Evolutionary conservation across 257 asterid species (phyloP), one percentile per base, ranked within the genome.

Genomic region (Anisodus acutangulus): DNA sequence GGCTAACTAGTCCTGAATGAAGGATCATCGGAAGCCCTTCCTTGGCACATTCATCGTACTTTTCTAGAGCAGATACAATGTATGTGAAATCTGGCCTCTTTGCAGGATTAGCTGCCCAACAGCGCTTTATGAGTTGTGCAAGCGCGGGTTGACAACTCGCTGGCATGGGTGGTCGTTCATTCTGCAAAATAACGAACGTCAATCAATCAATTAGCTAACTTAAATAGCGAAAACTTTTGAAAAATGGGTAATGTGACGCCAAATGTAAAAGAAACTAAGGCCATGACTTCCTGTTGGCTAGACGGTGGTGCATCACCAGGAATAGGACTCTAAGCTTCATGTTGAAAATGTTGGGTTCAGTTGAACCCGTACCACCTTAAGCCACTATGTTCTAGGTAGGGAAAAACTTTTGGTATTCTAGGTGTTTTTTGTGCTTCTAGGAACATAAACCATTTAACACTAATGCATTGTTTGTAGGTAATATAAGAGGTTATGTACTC

Each of bases 111-210:
- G 91, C 94, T 0, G 94, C 90, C 98, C 98, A 95, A 39, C 99
- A 97, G 1, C 95, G 90, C 92, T 95, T 93, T 87, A 97, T 97
- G 0, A 95, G 94, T 87, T 97, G 97, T 0, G 98, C 97, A 0
- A 97, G 85, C 13, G 93, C 98, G 0, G 97, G 93, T 64, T 95
- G 97, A 69, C 98, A 95, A 87, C 98, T 97, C 4, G 95, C 97
- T 19, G 98, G 91, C 76, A 97, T 78, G 0, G 98, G 98, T 10
- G 99, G 99, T 55, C 98, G 85, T 88, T 97, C 98, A 3, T 95
- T 94, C 99, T 96, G 91, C 78, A 89, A 62, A 17, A 82, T 6
- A 49, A 49, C 59, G 0, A 47, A 0, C n/a, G 5, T 19, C 19
- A 62, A 0, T 31, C 43, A 64, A 66, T 11, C 2, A 9, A 4